These are phyloP conservation scores for Phytophthora pini DNA, from an alignment of 352 stramenopile species.

Conservation along the genomic window DNA sequence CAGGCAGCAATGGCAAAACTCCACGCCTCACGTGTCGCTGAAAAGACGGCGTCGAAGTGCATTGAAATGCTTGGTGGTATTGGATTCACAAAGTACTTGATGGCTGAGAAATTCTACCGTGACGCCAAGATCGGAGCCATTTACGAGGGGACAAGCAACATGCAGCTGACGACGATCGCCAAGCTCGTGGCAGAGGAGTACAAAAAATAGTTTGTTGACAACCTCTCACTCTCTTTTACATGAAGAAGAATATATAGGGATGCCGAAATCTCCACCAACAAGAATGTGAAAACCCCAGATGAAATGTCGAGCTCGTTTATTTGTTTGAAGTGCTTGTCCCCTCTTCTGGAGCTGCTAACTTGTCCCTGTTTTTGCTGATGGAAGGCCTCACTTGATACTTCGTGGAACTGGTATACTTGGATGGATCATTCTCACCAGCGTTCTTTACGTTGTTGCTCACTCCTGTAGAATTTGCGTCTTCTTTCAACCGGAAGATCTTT, in stretches of 20 bases:
- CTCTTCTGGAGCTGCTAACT: neutral
- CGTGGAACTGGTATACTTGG: neutral
- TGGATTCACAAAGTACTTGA: constrained; percentile 95
- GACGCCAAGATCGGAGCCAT: constrained; percentile 98
- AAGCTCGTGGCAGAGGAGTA: constrained; percentile 92
- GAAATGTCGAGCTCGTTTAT: constrained; percentile 3
- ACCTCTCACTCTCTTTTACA: too few relatives aligned
- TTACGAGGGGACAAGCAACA: constrained; percentile 98
- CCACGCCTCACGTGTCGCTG: constrained; percentile 94
- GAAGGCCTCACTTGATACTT: neutral
- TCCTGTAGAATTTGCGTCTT: neutral
- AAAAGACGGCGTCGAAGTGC: constrained; percentile 95
- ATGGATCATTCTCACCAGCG: neutral
- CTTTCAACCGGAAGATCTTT: constrained; percentile 44
- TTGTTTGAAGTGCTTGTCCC: neutral
- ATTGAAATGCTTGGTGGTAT: constrained; percentile 97
- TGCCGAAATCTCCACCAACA: neutral
- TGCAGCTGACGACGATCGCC: constrained; percentile 95
- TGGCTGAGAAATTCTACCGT: constrained; percentile 97
- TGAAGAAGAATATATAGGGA: neutral
- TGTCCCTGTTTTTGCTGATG: neutral
- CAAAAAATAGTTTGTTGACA: constrained; percentile 54
- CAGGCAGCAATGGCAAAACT: constrained; percentile 98
- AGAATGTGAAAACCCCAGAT: neutral
- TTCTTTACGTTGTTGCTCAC: too few relatives aligned